Base-by-base conservation (phyloP, 306 rosid genomes). In the Vigna hirtella region DNA sequence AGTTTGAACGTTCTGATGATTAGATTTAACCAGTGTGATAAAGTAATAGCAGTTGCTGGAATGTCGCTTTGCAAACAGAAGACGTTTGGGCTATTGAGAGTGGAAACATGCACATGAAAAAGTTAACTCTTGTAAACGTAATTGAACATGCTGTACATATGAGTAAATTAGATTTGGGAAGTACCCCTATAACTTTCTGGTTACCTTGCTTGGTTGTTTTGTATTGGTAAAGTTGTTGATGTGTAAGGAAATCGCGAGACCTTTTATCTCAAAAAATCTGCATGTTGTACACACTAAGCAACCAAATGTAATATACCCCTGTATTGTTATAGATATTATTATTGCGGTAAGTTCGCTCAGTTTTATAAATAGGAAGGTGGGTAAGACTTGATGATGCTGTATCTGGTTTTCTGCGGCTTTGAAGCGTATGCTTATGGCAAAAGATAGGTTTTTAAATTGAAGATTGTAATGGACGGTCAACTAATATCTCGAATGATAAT, bases 21-120 rank as follows among this genome's bases (percentile, higher is more conserved):
- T 73, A 64, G 28, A 26, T 63, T 72, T 30, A 75, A 40, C 73
- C 55, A 17, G 58, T 68, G 62, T 73, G 55, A 77, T 36, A 61
- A 51, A 12, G 79, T 51, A 52, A 61, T 32, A 50, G 77, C 66
- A 42, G 83, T 85, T 72, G 47, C 65, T 66, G 77, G 69, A 52
- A 63, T 58, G 63, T 51, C 14, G 47, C 63, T 40, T 83, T 72
- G 73, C 53, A 38, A 57, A 73, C 48, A 36, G 30, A 67, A 66
- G 24, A 65, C 65, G 67, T n/a, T 70, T 72, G 70, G 49, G 42
- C 42, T 15, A n/a, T 66, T 50, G 5, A 56, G 17, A 67, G 75
- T 61, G 70, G 64, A 66, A 57, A 73, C 10, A 17, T 43, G 56
- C 69, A 66, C 80, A 58, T 16, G 55, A 66, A 49, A 49, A 42